A percentile compares a stretch with the other conserved stretches of the same genome.
Conservation (phyloP, 495 filamentous ascomycete species). For the Pyrenula aspistea region DNA sequence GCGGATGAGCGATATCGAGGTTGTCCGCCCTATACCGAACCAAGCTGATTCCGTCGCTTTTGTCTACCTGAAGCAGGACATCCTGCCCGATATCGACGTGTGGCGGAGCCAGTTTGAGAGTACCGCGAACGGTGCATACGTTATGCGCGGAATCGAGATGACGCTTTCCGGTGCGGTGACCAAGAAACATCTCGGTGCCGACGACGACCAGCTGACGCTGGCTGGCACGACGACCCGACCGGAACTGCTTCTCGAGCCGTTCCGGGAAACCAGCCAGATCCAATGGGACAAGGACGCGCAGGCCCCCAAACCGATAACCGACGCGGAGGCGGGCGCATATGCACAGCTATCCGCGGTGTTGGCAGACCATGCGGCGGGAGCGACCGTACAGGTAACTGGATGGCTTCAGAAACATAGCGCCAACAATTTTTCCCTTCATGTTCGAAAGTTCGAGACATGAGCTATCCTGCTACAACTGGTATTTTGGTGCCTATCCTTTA, state of each 20-base stretch:
- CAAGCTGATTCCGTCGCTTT: slow-evolving; percentile 9
- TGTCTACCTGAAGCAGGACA: slow-evolving; percentile 9
- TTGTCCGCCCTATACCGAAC: slow-evolving; percentile 7
- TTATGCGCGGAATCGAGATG: slow-evolving; percentile 10
- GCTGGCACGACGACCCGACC: slow-evolving; percentile 7
- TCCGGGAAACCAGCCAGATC: slow-evolving; percentile 8
- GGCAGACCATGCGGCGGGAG: too few relatives aligned
- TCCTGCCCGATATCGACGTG: slow-evolving; percentile 10
- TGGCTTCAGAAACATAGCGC: too few relatives aligned
- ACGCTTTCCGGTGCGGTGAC: slow-evolving; percentile 8
- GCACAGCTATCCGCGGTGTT: slow-evolving; percentile 3
- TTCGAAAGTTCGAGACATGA: too few relatives aligned
- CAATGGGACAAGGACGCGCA: slow-evolving; percentile 8
- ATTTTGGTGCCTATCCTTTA: too few relatives aligned
- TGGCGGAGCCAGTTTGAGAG: slow-evolving; percentile 7
- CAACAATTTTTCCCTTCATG: too few relatives aligned
- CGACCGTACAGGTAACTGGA: too few relatives aligned
- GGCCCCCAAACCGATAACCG: slow-evolving; percentile 6
- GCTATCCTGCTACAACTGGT: too few relatives aligned
- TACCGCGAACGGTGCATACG: slow-evolving; percentile 6
- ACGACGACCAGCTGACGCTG: slow-evolving; percentile 7
- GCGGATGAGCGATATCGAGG: slow-evolving; percentile 6
- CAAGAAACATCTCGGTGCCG: slow-evolving; percentile 4
- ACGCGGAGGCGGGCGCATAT: slow-evolving; percentile 7
- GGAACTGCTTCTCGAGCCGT: slow-evolving; percentile 4